Conservation (phyloP, 2,329 filamentous ascomycete genomes). For the Talaromyces sp. region DNA sequence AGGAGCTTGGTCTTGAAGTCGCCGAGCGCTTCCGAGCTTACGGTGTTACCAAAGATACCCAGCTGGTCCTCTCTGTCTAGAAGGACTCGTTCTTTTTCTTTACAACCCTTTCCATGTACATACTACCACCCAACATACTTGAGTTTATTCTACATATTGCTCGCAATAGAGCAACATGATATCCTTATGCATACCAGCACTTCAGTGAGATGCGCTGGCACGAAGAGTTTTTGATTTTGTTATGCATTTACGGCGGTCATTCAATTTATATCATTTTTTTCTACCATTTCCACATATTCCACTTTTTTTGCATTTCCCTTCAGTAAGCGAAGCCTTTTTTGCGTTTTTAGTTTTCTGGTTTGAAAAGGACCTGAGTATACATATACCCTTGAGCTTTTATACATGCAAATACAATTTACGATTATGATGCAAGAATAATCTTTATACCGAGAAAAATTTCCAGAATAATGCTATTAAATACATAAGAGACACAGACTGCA, state of each 20-base stretch:
- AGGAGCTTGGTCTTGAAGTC: constrained; percentile 82
- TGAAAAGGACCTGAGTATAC: background rate
- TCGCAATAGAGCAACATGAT: background rate
- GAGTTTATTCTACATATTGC: background rate
- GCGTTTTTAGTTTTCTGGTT: background rate
- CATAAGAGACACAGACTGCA: too few relatives aligned
- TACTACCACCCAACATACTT: constrained; percentile 14
- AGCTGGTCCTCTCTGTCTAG: constrained; percentile 70
- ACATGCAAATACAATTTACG: background rate
- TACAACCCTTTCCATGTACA: constrained; percentile 20
- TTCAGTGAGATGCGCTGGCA: constrained; percentile 7
- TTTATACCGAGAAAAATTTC: too few relatives aligned
- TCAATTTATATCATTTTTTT: constrained; percentile 14
- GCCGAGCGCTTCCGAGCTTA: constrained; percentile 75
- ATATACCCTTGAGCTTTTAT: constrained; percentile 6
- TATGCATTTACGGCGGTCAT: constrained; percentile 25
- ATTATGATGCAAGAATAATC: background rate
- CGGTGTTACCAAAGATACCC: constrained; percentile 43
- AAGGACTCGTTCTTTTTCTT: constrained; percentile 13
- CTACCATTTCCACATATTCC: background rate
- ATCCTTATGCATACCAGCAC: background rate
- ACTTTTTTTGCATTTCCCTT: constrained; percentile 5
- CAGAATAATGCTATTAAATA: background rate
- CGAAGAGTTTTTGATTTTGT: constrained; percentile 17
- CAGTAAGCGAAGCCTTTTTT: background rate